These are phyloP conservation scores for Camellia sinensis DNA, from an alignment of 148 eudicot species.

Conservation along the genomic window DNA sequence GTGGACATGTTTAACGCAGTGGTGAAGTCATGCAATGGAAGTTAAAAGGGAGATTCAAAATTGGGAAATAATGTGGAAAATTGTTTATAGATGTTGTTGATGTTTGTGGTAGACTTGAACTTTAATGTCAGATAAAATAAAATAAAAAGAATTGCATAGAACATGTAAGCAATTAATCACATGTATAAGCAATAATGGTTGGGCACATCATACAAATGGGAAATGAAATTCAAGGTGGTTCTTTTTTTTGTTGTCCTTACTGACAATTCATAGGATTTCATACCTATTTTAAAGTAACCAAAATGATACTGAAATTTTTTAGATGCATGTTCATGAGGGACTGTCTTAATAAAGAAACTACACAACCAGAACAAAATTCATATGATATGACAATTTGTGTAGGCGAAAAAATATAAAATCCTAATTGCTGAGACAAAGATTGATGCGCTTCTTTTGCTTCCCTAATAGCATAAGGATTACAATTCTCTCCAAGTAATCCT, in stretches of 20 bases:
- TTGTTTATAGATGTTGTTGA: neutral
- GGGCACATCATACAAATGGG: neutral
- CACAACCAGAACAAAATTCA: too few species aligned
- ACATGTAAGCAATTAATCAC: neutral
- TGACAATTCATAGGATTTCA: neutral
- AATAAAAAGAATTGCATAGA: neutral
- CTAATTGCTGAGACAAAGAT: neutral
- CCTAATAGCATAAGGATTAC: neutral
- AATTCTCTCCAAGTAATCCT: too few species aligned
- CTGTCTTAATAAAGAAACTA: too few species aligned
- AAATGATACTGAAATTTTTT: neutral
- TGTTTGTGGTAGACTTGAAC: neutral
- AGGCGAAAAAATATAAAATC: neutral
- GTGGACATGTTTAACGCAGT: neutral
- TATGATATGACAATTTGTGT: neutral
- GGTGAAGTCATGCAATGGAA: neutral
- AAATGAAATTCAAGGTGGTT: neutral
- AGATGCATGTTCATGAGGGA: too few species aligned
- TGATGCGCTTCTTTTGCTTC: neutral
- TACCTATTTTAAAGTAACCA: neutral
- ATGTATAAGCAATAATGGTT: neutral
- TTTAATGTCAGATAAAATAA: neutral
- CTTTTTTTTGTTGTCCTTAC: neutral
- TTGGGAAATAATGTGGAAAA: neutral
- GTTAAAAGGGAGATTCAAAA: neutral